Evolutionary conservation across 2,329 filamentous ascomycete species (phyloP).

Genomic region (Aspergillus ochraceoroseus): DNA sequence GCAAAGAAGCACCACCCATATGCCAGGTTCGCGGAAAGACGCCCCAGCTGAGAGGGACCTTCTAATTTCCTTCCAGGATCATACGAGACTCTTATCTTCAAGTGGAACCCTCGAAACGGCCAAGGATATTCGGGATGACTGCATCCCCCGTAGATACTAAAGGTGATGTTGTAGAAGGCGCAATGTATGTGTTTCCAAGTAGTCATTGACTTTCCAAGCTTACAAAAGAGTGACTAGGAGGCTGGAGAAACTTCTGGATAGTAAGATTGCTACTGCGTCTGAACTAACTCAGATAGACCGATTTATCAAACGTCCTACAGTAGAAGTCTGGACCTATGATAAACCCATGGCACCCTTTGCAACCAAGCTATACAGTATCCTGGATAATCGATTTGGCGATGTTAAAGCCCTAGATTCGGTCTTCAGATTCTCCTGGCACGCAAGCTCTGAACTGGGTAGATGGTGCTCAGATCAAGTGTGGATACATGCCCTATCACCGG

Average conservation of each 20-base stretch:
- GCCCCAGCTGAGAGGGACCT: too few species aligned
- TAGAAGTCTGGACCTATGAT: conserved; percentile 57
- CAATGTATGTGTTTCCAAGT: conserved; percentile 42
- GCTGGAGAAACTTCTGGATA: conserved; percentile 72
- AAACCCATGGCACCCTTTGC: conserved; percentile 50
- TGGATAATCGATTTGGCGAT: conserved; percentile 53
- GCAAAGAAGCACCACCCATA: conserved; percentile 92
- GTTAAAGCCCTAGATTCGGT: conserved; percentile 51
- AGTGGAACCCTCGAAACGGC: conserved; percentile 49
- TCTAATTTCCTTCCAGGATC: conserved; percentile 49
- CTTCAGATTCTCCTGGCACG: conserved; percentile 56
- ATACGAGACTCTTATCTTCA: conserved; percentile 78
- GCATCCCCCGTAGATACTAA: conserved; percentile 88
- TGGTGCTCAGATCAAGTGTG: conserved; percentile 86
- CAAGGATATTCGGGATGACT: conserved; percentile 91
- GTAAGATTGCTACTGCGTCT: conserved; percentile 72
- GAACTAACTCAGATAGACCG: conserved; percentile 57
- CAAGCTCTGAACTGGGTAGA: conserved; percentile 63
- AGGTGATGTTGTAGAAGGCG: conserved; percentile 65
- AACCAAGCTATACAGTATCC: conserved; percentile 59
- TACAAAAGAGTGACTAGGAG: conserved; percentile 42
- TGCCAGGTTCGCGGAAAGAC: conserved; percentile 51
- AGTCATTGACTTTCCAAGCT: background rate
- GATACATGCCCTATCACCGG: conserved; percentile 62
- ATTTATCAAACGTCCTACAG: conserved; percentile 55